phyloP scores from a whole-genome alignment of 73 alveolate genomes.

The Symbiodinium natans region DNA sequence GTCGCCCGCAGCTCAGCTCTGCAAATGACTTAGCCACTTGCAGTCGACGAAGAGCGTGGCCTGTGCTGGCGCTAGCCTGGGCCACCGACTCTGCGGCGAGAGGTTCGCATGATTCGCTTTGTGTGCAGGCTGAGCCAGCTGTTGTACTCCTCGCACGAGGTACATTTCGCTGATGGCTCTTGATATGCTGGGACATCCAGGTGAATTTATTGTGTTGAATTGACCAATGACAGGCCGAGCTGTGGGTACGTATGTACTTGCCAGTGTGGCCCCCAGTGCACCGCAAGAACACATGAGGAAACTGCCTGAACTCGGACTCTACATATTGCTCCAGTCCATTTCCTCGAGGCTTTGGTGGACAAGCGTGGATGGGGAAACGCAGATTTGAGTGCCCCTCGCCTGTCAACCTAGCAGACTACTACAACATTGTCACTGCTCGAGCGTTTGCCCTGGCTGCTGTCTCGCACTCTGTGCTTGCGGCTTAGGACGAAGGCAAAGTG shows the following conservation, averaged over 20 bases:
- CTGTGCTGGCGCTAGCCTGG: no score
- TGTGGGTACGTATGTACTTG: conserved; percentile 88
- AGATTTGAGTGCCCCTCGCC: conserved; percentile 3
- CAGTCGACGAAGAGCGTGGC: no score
- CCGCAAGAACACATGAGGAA: no score
- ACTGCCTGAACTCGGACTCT: no score
- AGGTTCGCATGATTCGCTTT: background rate
- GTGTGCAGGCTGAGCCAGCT: conserved; percentile 53
- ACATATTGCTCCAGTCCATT: no score
- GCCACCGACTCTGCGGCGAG: background rate
- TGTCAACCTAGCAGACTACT: background rate
- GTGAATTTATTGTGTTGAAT: no score
- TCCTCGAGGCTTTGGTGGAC: conserved; percentile 48
- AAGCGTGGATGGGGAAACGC: conserved; percentile 90
- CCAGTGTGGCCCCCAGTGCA: conserved; percentile 2
- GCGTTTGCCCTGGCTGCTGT: no score
- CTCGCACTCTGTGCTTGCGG: background rate
- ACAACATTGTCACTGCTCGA: background rate
- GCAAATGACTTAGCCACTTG: no score
- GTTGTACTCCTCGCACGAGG: conserved; percentile 85
- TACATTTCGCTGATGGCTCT: background rate
- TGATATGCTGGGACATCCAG: background rate
- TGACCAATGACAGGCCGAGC: conserved; percentile 73
- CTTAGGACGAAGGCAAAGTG: background rate
- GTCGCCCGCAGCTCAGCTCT: conserved; percentile 23